Evolutionary conservation across 2,329 filamentous ascomycete species (phyloP).

Genomic region (Ilyonectria mors-panacis): DNA sequence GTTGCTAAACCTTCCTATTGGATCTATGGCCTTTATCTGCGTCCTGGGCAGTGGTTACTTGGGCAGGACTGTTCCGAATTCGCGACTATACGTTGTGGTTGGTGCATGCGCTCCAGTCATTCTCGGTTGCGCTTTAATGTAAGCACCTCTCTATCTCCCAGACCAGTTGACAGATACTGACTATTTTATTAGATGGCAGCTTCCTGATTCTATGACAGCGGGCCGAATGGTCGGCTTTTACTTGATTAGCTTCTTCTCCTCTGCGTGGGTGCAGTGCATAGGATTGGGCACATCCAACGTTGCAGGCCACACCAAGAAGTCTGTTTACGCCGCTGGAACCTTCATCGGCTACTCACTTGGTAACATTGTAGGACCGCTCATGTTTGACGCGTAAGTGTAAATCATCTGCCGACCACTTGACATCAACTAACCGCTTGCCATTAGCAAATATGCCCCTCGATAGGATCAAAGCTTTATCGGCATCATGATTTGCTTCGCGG

Average conservation of each 20-base stretch:
- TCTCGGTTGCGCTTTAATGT: constrained; percentile 48
- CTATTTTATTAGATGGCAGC: constrained; percentile 38
- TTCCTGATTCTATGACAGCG: constrained; percentile 36
- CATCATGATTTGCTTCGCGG: constrained; percentile 51
- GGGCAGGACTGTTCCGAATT: constrained; percentile 42
- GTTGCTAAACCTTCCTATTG: constrained; percentile 52
- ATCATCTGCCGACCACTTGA: background rate
- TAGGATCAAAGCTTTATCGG: constrained; percentile 52
- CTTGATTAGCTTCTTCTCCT: constrained; percentile 51
- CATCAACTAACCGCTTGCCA: background rate
- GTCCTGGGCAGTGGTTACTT: constrained; percentile 52
- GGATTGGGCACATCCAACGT: constrained; percentile 52
- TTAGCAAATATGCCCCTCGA: constrained; percentile 47
- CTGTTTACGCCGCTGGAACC: constrained; percentile 48
- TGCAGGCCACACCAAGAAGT: constrained; percentile 53
- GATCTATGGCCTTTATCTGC: constrained; percentile 49
- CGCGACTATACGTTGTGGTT: constrained; percentile 48
- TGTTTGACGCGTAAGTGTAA: constrained; percentile 50
- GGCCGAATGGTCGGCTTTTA: constrained; percentile 51
- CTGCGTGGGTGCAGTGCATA: constrained; percentile 50
- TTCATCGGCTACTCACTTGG: constrained; percentile 54
- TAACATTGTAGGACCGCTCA: constrained; percentile 52
- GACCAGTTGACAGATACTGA: background rate
- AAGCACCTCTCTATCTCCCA: constrained; percentile 11
- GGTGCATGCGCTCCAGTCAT: constrained; percentile 48